Evolutionary conservation across 768 basidiomycete genomes (phyloP).

Genomic region (Collybia mongolica): DNA sequence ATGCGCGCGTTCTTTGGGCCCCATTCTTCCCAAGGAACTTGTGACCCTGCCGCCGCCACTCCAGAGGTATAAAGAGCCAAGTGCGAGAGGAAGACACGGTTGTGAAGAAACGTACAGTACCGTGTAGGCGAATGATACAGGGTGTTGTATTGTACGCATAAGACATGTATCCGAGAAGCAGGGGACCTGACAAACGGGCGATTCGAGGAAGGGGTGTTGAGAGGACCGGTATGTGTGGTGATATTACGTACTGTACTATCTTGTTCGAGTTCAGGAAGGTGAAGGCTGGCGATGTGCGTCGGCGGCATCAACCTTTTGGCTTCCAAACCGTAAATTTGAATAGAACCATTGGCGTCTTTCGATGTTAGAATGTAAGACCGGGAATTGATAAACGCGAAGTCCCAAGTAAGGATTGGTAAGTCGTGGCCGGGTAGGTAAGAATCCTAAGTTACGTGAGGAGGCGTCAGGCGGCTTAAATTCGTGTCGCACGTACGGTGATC

Average conservation of each 20-base stretch:
- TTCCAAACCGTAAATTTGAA: constrained; percentile 43
- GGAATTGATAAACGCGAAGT: constrained; percentile 47
- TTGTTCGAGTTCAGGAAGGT: constrained; percentile 12
- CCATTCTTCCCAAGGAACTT: constrained; percentile 10
- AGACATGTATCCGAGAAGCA: constrained; percentile 8
- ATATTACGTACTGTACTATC: constrained; percentile 11
- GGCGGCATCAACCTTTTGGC: constrained; percentile 4
- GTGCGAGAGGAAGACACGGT: constrained; percentile 7
- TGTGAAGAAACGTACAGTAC: constrained; percentile 9
- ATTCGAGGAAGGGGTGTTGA: constrained; percentile 18
- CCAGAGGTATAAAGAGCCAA: constrained; percentile 8
- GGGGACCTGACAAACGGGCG: constrained; percentile 20
- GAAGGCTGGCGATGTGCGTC: constrained; percentile 10
- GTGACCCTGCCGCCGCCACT: neutral
- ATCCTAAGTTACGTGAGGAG: neutral
- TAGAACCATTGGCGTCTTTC: constrained; percentile 25
- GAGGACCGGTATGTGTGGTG: constrained; percentile 30
- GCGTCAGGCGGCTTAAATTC: too few relatives aligned
- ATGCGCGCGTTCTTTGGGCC: constrained; percentile 9
- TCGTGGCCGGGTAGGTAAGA: constrained; percentile 2
- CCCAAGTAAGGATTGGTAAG: constrained; percentile 29
- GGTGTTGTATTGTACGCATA: constrained; percentile 7
- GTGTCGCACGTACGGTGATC: constrained; percentile 5
- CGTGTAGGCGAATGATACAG: neutral
- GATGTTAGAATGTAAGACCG: constrained; percentile 44